Percentiles rank a stretch among this genome's conserved stretches.
These are phyloP conservation scores for Schizochytrium sp. DNA, from an alignment of 108 stramenopile species.

Conservation along the genomic window DNA sequence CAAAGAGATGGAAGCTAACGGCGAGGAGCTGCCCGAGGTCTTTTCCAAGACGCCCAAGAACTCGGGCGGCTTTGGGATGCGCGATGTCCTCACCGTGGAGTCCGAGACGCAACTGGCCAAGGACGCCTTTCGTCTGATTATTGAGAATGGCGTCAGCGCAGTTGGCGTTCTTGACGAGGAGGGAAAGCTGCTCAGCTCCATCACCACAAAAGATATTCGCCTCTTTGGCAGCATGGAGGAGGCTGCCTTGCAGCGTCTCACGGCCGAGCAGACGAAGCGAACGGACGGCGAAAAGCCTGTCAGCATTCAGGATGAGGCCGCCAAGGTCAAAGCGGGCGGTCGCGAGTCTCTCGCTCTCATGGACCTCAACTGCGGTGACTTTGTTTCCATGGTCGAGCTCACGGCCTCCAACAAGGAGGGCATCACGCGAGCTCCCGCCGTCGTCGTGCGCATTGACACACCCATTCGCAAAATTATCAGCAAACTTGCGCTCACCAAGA, in stretches of 20 bases:
- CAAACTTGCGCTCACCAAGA: neutral
- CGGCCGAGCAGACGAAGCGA: neutral
- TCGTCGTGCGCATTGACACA: neutral
- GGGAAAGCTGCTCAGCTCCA: conserved; percentile 1
- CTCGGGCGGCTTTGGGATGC: neutral
- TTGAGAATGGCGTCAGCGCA: neutral
- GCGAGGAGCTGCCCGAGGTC: neutral
- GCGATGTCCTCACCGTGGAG: neutral
- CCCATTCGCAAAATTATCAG: neutral
- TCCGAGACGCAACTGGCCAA: neutral
- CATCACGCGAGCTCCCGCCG: neutral
- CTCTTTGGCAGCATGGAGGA: conserved; percentile 12
- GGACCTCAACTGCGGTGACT: conserved; percentile 15
- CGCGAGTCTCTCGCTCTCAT: neutral
- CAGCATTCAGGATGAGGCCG: neutral
- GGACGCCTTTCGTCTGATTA: neutral
- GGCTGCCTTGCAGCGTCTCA: neutral
- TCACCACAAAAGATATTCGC: conserved; percentile 12
- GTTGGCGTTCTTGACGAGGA: neutral
- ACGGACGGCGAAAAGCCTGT: neutral
- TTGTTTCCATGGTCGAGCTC: conserved; percentile 18
- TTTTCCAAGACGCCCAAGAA: neutral
- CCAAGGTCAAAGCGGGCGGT: neutral
- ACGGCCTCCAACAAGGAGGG: conserved; percentile 7
- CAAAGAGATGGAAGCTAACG: neutral